These are phyloP conservation scores for Paramecium caudatum DNA, from an alignment of 73 alveolate species.

Conservation along the genomic window DNA sequence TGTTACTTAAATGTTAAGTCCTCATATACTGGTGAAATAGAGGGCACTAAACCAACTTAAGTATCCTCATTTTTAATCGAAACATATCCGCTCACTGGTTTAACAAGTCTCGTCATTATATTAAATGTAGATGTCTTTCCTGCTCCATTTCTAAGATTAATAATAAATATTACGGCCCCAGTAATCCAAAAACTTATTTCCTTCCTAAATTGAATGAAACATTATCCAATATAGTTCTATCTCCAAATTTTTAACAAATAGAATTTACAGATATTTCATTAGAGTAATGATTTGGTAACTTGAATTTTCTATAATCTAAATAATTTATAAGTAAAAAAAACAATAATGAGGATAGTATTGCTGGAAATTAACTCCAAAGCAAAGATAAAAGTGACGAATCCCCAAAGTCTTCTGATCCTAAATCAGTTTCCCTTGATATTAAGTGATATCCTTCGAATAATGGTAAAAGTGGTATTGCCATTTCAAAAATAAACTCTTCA, in stretches of 20 bases:
- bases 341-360: too few species aligned
- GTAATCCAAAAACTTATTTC: slow-evolving; percentile 83
- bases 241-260: not conserved
- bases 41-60: slow-evolving; percentile 77
- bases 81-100: slow-evolving; percentile 30
- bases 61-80: slow-evolving; percentile 41
- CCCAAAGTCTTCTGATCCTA: too few species aligned
- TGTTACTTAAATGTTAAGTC: slow-evolving; percentile 74
- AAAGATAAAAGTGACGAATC: too few species aligned
- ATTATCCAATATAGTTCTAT: not conserved
- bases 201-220: not conserved
- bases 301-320: not conserved
- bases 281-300: not conserved
- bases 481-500: too few species aligned
- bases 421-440: too few species aligned
- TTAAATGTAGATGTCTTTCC: slow-evolving; percentile 95
- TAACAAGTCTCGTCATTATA: slow-evolving; percentile 76
- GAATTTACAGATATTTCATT: not conserved
- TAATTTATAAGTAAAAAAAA: not conserved
- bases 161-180: slow-evolving; percentile 83
- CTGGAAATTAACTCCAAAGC: too few species aligned
- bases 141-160: slow-evolving; percentile 86
- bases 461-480: too few species aligned
- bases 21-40: slow-evolving; percentile 70
- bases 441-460: too few species aligned